Evolutionary conservation across 2,329 filamentous ascomycete genomes (phyloP), one percentile per base, ranked within the genome.

Genomic region (Cladosporium sp.): DNA sequence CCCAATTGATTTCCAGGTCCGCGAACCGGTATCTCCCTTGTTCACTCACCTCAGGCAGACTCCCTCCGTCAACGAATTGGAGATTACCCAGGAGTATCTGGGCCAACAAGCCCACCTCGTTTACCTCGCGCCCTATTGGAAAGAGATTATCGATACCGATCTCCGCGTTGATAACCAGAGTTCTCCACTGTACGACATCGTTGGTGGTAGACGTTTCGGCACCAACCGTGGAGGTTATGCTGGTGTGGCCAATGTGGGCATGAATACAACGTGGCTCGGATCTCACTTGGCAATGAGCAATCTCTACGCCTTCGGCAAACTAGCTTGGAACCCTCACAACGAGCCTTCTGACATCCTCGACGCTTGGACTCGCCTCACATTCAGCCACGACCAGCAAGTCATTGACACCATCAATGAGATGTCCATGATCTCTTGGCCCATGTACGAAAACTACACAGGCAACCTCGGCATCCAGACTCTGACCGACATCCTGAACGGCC

Each of bases 1-100:
- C 3, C 86, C 87, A 0, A 89, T 89, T 60, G 87, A 90, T 67
- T 89, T 90, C 70, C 87, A 89, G 66, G 84, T 89, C 11, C 82
- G 87, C 37, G 87, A 89, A 69, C 84, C 87, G 1, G 73, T 80
- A 1, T 88, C 83, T 3, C 87, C 88, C 0, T 73, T 90, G 1
- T 88, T 90, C 62, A 79, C 77, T 5, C 76, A 80, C 47, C 65
- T 83, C 6, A 69, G 65, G 40, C 69, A 80, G 3, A 82, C 79
- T 0, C 78, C 70, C 47, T 74, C 70, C 3, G 83, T 84, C 0
- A 83, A 89, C 38, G 87, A 90, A 69, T 75, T 89, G 1, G 80
- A 89, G 67, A 79, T 90, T 17, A 80, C 82, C 0, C 87, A 88
- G 65, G 87, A 90, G 66, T 90, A 90, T 64, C 78, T 89, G 0